phyloP scores from a whole-genome alignment of 345 rosid species.

The Eucalyptus leucophloia region DNA sequence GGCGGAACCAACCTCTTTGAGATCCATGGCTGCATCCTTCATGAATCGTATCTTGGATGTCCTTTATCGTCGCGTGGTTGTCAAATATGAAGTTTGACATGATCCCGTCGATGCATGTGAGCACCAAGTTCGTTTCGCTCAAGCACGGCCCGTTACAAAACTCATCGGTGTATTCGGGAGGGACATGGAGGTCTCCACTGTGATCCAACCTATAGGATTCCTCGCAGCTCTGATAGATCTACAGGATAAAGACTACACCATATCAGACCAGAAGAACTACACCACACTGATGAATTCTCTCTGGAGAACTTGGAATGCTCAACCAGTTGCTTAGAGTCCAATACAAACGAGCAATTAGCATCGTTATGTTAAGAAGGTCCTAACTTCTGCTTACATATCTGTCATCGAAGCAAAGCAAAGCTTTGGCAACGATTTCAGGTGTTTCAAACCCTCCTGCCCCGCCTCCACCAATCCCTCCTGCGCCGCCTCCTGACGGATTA shows the following conservation, averaged over 20 bases:
- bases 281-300: background rate
- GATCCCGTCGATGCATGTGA: conserved; percentile 49
- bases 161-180: conserved; percentile 15
- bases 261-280: background rate
- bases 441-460: conserved; percentile 8
- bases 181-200: conserved; percentile 51
- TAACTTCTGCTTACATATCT: conserved; percentile 28
- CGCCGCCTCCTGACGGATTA: background rate
- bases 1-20: conserved; percentile 31
- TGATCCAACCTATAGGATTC: conserved; percentile 54
- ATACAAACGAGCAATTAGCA: background rate
- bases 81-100: conserved; percentile 48
- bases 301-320: background rate
- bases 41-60: conserved; percentile 45
- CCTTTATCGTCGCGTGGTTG: conserved; percentile 56
- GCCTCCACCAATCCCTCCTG: background rate
- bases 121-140: conserved; percentile 59
- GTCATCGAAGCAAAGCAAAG: conserved; percentile 65
- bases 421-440: conserved; percentile 50
- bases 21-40: conserved; percentile 74
- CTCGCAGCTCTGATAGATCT: conserved; percentile 66
- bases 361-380: background rate
- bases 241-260: background rate
- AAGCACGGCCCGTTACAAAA: conserved; percentile 81
- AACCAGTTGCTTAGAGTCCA: background rate